phyloP scores from a whole-genome alignment of 75 land plant species.

The Cryptomeria japonica region DNA sequence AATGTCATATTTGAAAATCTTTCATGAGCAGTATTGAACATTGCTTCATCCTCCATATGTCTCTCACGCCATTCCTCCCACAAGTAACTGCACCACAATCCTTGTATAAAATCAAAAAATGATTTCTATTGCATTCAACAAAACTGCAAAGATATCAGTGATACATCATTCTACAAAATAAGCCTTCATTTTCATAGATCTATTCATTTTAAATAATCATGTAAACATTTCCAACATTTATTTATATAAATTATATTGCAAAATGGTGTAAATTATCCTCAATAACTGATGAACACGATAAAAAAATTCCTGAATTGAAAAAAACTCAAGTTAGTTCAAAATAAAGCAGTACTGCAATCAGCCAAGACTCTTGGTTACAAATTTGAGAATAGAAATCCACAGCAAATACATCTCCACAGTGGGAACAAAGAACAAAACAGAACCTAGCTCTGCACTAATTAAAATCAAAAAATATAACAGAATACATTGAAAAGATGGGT shows the following conservation, averaged over 20 bases:
- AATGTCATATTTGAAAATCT: constrained; percentile 37
- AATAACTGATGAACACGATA: background rate
- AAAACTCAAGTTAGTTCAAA: background rate
- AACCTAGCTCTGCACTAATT: background rate
- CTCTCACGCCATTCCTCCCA: constrained; percentile 79
- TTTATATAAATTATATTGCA: background rate
- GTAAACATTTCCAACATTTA: background rate
- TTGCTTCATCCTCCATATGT: constrained; percentile 23
- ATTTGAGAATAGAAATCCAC: background rate
- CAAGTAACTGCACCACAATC: constrained; percentile 40
- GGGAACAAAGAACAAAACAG: background rate
- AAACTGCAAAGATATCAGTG: background rate
- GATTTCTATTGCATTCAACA: background rate
- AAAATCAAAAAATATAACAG: background rate
- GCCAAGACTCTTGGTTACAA: background rate
- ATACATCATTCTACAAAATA: too few species aligned
- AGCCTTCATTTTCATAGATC: background rate
- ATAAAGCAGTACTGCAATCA: background rate
- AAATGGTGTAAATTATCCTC: background rate
- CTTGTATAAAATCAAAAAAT: constrained; percentile 1
- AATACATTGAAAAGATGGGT: background rate
- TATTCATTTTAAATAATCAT: background rate
- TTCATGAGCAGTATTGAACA: constrained; percentile 28
- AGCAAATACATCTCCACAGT: background rate
- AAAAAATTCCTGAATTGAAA: background rate